phyloP scores from a whole-genome alignment of 129 eudicot genomes.

The Solidago caesia region DNA sequence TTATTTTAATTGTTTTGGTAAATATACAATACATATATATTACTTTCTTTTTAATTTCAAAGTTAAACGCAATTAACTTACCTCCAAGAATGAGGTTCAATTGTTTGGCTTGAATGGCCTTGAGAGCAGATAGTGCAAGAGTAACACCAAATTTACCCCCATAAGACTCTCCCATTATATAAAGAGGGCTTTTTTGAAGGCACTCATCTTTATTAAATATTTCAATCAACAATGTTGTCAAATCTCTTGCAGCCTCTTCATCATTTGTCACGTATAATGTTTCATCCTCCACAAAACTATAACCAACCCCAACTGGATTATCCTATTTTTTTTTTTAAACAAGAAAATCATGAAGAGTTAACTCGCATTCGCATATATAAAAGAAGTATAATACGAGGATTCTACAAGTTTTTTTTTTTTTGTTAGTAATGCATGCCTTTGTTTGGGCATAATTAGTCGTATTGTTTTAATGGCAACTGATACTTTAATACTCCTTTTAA shows the following conservation, averaged over 20 bases:
- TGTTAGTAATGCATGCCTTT: too few relatives aligned
- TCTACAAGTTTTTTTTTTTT: too few relatives aligned
- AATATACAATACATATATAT: background rate
- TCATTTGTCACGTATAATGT: conserved; percentile 52
- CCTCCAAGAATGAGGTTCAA: conserved; percentile 9
- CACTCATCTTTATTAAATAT: conserved; percentile 14
- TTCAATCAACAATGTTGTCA: conserved; percentile 50
- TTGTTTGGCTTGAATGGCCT: conserved; percentile 2
- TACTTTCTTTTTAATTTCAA: background rate
- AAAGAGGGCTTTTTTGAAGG: conserved; percentile 6
- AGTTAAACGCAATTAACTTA: background rate
- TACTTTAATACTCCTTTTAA: too few relatives aligned
- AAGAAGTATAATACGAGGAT: too few relatives aligned
- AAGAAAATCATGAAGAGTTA: background rate
- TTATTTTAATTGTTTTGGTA: too few relatives aligned
- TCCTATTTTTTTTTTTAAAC: conserved; percentile 37
- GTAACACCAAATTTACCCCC: conserved; percentile 9
- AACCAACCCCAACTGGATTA: conserved; percentile 82
- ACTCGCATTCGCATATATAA: background rate
- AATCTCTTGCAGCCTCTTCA: conserved; percentile 62
- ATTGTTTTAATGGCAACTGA: too few relatives aligned
- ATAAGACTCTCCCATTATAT: conserved; percentile 7
- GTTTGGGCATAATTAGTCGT: too few relatives aligned
- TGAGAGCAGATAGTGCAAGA: conserved; percentile 3
- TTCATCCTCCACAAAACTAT: conserved; percentile 64